Conservation (phyloP, 2,329 filamentous ascomycete genomes). For the Camillea tinctor region DNA sequence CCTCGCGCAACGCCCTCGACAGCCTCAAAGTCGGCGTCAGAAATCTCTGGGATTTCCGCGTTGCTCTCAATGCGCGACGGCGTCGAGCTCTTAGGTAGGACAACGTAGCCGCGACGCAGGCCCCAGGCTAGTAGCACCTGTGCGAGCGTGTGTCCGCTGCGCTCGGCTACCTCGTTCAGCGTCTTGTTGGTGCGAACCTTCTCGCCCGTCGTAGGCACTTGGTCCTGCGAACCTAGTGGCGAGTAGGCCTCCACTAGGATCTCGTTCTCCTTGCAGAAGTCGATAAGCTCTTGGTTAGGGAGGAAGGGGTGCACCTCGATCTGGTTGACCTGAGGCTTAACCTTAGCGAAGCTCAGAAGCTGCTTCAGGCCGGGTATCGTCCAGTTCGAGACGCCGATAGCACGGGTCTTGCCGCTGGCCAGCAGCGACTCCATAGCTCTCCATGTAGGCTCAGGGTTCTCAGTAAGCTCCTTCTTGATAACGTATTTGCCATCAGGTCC, state of each 20-base stretch:
- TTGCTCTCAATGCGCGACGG: constrained; percentile 67
- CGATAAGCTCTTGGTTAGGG: constrained; percentile 47
- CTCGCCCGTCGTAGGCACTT: constrained; percentile 67
- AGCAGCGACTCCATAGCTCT: constrained; percentile 53
- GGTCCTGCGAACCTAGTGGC: constrained; percentile 63
- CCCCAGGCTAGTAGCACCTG: constrained; percentile 67
- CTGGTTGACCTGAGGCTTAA: constrained; percentile 43
- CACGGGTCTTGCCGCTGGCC: constrained; percentile 31
- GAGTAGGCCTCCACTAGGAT: constrained; percentile 53
- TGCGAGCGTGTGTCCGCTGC: constrained; percentile 56
- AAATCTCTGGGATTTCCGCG: constrained; percentile 53
- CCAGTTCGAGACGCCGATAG: constrained; percentile 49
- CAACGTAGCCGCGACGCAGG: constrained; percentile 62
- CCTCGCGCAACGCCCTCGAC: constrained; percentile 64
- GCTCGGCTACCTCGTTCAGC: constrained; percentile 57
- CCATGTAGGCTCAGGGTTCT: constrained; percentile 65
- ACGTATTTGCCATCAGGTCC: constrained; percentile 47
- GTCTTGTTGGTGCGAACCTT: constrained; percentile 59
- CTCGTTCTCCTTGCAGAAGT: constrained; percentile 51
- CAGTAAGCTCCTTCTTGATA: constrained; percentile 58
- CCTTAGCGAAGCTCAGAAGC: constrained; percentile 39
- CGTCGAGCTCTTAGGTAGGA: constrained; percentile 69
- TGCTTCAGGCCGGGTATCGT: constrained; percentile 40
- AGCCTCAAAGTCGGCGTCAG: constrained; percentile 57
- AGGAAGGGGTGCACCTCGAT: constrained; percentile 48